Percentiles rank a stretch among this genome's conserved stretches.
These are phyloP conservation scores for Trichophyton schoenleinii DNA, from an alignment of 2,329 filamentous ascomycete species.

Conservation along the genomic window DNA sequence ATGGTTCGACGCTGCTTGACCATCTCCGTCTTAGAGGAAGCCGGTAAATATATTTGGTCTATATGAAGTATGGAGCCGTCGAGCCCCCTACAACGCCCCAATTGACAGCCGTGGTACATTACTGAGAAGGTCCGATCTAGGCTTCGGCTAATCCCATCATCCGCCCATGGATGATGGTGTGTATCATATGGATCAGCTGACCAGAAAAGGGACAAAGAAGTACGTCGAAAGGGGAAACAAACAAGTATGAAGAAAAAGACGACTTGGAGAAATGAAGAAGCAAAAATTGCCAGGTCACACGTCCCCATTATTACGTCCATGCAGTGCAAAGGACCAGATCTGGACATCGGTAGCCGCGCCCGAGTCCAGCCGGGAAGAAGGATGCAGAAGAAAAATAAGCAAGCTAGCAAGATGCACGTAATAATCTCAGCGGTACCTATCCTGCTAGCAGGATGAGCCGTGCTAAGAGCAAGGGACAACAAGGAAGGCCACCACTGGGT, in stretches of 20 bases:
- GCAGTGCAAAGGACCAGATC: background rate
- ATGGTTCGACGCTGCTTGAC: background rate
- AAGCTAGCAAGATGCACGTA: background rate
- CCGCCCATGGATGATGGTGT: background rate
- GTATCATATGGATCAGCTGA: background rate
- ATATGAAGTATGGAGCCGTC: background rate
- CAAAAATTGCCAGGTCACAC: background rate
- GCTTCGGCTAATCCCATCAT: background rate
- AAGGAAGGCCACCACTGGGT: background rate
- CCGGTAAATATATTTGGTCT: background rate
- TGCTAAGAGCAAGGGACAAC: background rate
- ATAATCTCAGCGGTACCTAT: background rate
- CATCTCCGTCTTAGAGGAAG: background rate
- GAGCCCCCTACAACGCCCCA: background rate
- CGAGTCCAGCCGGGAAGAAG: conserved; percentile 1
- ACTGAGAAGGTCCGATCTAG: background rate
- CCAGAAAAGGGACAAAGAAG: no score
- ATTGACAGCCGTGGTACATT: background rate
- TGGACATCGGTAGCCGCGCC: conserved; percentile 1
- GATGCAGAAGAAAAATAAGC: background rate
- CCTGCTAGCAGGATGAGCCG: background rate
- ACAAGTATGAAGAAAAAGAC: background rate
- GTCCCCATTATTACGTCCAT: background rate
- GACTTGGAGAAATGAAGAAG: background rate
- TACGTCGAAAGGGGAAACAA: background rate